Evolutionary conservation across 352 stramenopile genomes (phyloP), one percentile per base, ranked within the genome.

Genomic region (Phytophthora sojae): DNA sequence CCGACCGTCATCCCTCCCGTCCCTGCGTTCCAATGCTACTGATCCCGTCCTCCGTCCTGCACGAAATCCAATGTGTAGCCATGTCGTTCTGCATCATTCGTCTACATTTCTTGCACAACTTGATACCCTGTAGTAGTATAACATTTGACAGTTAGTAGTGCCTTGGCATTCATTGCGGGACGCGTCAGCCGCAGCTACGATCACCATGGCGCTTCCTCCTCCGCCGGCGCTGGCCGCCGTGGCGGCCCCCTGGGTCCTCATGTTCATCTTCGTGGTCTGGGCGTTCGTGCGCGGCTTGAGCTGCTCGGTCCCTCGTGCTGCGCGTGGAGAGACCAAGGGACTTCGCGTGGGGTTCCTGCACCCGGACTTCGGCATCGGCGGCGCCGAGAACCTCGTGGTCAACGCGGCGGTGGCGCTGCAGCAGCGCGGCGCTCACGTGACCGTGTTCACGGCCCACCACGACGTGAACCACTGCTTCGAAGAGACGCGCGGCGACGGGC

Each of bases 351-450:
- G 95, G n/a, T 99, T 99, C 71, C 66, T 99, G 55, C 98, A 99
- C 80, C 95, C 98, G 11, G 98, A 99, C 79, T 97, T 99, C 29
- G 98, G 98, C 47, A 99, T 99, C 60, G 98, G 98, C 59, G 97
- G 97, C 45, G 97, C 97, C 6, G 97, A 99, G 71, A 94, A 96
- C 74, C 88, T 98, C 47, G 86, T 98, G 17, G 93, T 99, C 42
- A 97, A 97, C 73, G 89, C 91, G 5, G 95, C 93, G 14, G 73
- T 98, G 19, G 93, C 88, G 35, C 80, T 98, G 49, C 88, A 98
- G 69, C 80, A 91, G 17, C 88, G 90, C 11, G 87, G 87, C 30
- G 85, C 90, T 52, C 69, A 88, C 23, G 93, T 99, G 5, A 85
- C 83, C 14, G 95, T 99, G 57, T 99, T 98, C 72, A 99, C 98